These are phyloP conservation scores for Syzygium grande DNA, from an alignment of 345 rosid genomes.

Conservation along the genomic window DNA sequence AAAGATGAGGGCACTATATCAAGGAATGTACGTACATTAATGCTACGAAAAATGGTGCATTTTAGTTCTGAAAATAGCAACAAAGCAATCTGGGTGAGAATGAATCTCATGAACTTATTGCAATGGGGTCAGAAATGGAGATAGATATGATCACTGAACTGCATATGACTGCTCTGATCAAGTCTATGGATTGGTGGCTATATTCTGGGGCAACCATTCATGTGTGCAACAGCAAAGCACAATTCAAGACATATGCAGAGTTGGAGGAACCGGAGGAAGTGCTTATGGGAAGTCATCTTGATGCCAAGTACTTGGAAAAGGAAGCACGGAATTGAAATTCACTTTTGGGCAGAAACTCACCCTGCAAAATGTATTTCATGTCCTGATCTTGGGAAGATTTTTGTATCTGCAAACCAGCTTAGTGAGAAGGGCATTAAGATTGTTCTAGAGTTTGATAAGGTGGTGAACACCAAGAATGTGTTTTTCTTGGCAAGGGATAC, in stretches of 20 bases:
- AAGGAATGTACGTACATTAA: neutral
- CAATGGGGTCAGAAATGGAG: neutral
- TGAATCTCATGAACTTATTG: neutral
- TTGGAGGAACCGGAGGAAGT: neutral
- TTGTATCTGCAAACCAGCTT: neutral
- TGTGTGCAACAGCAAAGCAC: neutral
- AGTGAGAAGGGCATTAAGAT: neutral
- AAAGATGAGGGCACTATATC: neutral
- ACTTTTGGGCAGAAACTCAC: neutral
- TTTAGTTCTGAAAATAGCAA: neutral
- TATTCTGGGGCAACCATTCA: neutral
- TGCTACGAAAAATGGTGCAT: neutral
- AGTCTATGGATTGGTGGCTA: neutral
- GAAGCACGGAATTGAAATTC: neutral
- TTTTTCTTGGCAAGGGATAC: slow-evolving; percentile 1
- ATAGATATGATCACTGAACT: neutral
- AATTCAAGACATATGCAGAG: neutral
- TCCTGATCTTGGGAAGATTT: neutral
- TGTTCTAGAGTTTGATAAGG: neutral
- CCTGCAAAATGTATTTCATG: neutral
- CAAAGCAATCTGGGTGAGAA: neutral
- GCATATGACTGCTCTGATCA: neutral
- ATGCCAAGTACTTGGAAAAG: neutral
- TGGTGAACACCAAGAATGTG: neutral
- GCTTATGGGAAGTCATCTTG: neutral